Base-by-base conservation (phyloP, 2,329 filamentous ascomycete species). In the Fusarium musae region DNA sequence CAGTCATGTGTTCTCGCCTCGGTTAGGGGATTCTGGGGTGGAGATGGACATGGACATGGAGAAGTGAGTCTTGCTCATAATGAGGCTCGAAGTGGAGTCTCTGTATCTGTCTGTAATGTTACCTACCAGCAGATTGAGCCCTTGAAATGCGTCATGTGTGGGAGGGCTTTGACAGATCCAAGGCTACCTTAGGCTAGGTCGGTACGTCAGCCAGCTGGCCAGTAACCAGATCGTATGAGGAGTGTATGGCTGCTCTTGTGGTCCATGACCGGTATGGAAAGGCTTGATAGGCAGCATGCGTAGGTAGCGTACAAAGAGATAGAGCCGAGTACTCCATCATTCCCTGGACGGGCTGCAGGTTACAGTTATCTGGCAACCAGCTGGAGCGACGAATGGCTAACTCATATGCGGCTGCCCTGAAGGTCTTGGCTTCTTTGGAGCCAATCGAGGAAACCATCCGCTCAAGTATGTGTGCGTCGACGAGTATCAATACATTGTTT, bases 361-460 rank as follows among this genome's bases (percentile, higher is more conserved):
- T 61, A 49, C 28, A 58, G 44, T 59, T 58, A 40, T 30, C 46
- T 59, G 59, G 54, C 59, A 69, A 49, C 60, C 52, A 47, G 39
- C 53, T n/a, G 28, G 34, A 62, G 44, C 46, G 19, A 69, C 57
- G 37, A 32, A 67, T 49, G 50, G 49, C 59, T 37, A 69, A 39
- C 36, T 54, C 37, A 40, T 32, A 36, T 59, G 26, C 26, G 28
- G 37, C 36, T 63, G 49, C 54, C 52, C 59, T 61, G 56, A 53
- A 57, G 47, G 52, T 49, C 73, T 53, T 65, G 66, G 57, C 68
- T 69, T 60, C 53, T 70, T 75, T 75, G 53, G 68, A 69, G 56
- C 61, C 46, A 62, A 58, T 50, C 64, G 58, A 66, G 62, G 59
- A 77, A 63, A 59, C 47, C 56, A 52, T 53, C 47, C 16, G 50